Evolutionary conservation across 139 green algal genomes (phyloP), one percentile per base, ranked within the genome.

Genomic region (Chlorella ohadii): DNA sequence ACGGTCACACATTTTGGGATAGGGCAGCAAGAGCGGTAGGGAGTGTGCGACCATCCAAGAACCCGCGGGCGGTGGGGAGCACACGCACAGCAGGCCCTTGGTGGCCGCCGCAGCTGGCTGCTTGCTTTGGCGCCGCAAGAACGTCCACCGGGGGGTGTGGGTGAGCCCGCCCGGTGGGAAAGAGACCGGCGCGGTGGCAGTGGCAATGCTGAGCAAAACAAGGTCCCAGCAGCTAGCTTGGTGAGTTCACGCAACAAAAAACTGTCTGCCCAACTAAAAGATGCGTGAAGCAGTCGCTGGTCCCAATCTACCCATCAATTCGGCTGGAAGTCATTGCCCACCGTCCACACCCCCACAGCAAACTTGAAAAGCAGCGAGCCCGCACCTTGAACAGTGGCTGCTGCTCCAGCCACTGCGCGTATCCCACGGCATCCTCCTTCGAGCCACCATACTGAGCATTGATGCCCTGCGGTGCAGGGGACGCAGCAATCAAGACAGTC

Each of bases 401-500:
- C 33, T 88, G 81, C 23, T 56, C 70, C 3, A 98, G 85, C 93
- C 94, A 98, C 13, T 87, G 65, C 3, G 91, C 91, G 82, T 98
- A 99, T 3, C 63, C 86, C 31, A 92, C 79, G 0, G 93, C 90
- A 70, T 98, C 90, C 4, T 84, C 84, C 19, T 47, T 73, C 1
- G 75, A 70, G 3, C 96, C 96, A 15, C 93, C 95, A 78, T 89
- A 96, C 88, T 99, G 97, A 5, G 94, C 96, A 85, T 99, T 99
- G 83, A 99, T 95, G 72, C 97, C 97, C 51, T 55, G 44, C 44
- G 11, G 44, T 55, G 44, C 44, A 11, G 11, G 44, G 44, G 44
- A 11, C 6, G 11, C 7, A 16, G 44, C 6, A 55, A 16, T 11
- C 6, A 11, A 55, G 44, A 6, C 6, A 11, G 44, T 55, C 11